These are phyloP conservation scores for Neobulgaria alba DNA, from an alignment of 2,329 filamentous ascomycete species.

Conservation along the genomic window DNA sequence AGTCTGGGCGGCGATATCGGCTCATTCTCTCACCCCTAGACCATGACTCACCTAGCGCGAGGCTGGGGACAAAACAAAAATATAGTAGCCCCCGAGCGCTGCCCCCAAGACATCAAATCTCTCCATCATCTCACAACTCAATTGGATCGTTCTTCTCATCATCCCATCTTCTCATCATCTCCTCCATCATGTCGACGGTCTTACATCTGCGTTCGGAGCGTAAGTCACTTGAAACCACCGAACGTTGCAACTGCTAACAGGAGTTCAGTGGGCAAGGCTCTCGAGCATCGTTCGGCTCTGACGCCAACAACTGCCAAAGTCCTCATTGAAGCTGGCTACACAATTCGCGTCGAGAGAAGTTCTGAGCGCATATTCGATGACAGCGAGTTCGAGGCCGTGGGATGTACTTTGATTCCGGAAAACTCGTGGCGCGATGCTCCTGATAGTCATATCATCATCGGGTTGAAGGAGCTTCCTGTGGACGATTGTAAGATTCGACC, in stretches of 20 bases:
- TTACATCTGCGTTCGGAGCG: constrained; percentile 34
- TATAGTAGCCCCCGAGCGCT: too few relatives aligned
- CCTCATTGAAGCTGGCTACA: constrained; percentile 61
- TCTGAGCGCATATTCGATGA: constrained; percentile 59
- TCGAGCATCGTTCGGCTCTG: constrained; percentile 34
- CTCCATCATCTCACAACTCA: too few relatives aligned
- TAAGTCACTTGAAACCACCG: constrained; percentile 21
- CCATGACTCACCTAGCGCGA: too few relatives aligned
- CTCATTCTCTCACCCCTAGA: too few relatives aligned
- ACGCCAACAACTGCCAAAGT: constrained; percentile 41
- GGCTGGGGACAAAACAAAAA: too few relatives aligned
- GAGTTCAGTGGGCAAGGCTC: constrained; percentile 30
- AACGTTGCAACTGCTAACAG: constrained; percentile 22
- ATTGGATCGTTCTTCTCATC: not conserved
- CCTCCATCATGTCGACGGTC: constrained; percentile 27
- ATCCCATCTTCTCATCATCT: constrained; percentile 5
- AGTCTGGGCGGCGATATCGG: too few relatives aligned
- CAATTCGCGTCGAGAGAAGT: constrained; percentile 58
- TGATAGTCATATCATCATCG: constrained; percentile 61
- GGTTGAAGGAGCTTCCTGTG: constrained; percentile 70
- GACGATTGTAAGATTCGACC: constrained; percentile 45
- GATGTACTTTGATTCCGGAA: constrained; percentile 56
- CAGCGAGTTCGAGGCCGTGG: constrained; percentile 51
- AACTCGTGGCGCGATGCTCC: constrained; percentile 62
- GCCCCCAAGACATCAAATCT: not conserved